Evolutionary conservation across 2,329 filamentous ascomycete genomes (phyloP), one percentile per base, ranked within the genome.

Genomic region (Ceratocystis alfenasii): DNA sequence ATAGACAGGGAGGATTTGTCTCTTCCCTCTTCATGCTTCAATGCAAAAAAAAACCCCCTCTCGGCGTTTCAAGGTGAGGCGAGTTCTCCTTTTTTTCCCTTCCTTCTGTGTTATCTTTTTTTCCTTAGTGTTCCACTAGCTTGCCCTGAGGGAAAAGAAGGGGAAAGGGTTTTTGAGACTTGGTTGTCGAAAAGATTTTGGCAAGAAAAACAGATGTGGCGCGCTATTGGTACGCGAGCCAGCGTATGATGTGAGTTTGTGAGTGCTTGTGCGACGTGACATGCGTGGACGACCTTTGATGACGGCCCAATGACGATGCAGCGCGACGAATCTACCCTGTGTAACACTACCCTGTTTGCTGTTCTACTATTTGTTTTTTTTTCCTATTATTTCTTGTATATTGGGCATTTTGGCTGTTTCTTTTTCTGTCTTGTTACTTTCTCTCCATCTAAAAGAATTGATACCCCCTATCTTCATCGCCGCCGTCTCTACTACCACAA

Each of bases 271-370:
- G 28, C 53, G 53, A 59, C 28, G 28, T 59, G 53, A 33, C 53
- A 59, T 36, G 53, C 25, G 10, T 59, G 28, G 53, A 59, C 22
- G 53, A 59, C 50, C 45, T 20, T 25, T 59, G 53, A 59, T 30
- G 53, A 57, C 33, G 53, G 53, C 10, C 53, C 28, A 30, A 59
- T 59, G 53, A 59, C 53, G 15, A 30, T 33, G 53, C 53, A 59
- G n/a, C 28, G 33, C 17, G 53, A 59, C 25, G 53, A 30, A 30
- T 6, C 28, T 59, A 17, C 10, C 2, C 53, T 59, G 53, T 59
- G 53, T 48, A 63, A 50, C 44, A 48, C 28, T 50, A 12, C 22
- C n/a, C n/a, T 33, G 17, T 36, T 57, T 57, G 3, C 28, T 57
- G 12, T 57, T 33, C 10, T 57, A 7, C 28, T 7, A 17, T 8